phyloP scores from a whole-genome alignment of 495 filamentous ascomycete genomes.

The Penicillium fimorum region DNA sequence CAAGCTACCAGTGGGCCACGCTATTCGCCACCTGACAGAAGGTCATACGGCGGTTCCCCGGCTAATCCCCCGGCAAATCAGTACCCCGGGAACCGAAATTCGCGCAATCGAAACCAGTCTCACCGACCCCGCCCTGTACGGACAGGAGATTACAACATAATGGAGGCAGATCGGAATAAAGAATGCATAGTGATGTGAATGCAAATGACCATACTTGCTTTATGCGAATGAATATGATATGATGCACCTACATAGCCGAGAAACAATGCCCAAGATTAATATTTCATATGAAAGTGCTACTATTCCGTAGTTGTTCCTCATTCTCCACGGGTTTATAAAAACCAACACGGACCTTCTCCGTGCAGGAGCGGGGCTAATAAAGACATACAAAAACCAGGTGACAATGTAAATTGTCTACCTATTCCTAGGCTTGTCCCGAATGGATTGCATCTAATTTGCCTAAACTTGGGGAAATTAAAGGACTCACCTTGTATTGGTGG shows the following conservation, averaged over 20 bases:
- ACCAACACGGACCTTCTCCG: slow-evolving; percentile 22
- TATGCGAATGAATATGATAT: slow-evolving; percentile 19
- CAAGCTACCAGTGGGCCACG: slow-evolving; percentile 64
- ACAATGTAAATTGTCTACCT: neutral
- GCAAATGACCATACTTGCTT: neutral
- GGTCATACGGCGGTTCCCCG: slow-evolving; percentile 37
- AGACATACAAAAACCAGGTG: neutral
- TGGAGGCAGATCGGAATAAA: slow-evolving; percentile 32
- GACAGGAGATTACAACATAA: slow-evolving; percentile 24
- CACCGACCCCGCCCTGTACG: slow-evolving; percentile 18
- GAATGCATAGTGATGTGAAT: slow-evolving; percentile 49
- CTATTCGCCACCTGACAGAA: slow-evolving; percentile 61
- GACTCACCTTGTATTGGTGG: neutral
- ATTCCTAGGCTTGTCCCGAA: neutral
- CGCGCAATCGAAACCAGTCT: slow-evolving; percentile 19
- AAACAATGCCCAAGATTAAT: neutral
- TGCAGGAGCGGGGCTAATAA: neutral
- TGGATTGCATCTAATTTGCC: neutral
- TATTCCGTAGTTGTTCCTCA: neutral
- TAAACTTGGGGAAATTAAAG: slow-evolving; percentile 1
- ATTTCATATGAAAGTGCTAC: neutral
- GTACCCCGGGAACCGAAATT: slow-evolving; percentile 17
- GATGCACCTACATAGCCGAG: slow-evolving; percentile 12
- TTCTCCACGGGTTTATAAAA: slow-evolving; percentile 21
- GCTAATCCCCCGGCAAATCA: slow-evolving; percentile 6